Evolutionary conservation across 352 stramenopile genomes (phyloP), one percentile per base, ranked within the genome.

Genomic region (Pythium plurisporium): DNA sequence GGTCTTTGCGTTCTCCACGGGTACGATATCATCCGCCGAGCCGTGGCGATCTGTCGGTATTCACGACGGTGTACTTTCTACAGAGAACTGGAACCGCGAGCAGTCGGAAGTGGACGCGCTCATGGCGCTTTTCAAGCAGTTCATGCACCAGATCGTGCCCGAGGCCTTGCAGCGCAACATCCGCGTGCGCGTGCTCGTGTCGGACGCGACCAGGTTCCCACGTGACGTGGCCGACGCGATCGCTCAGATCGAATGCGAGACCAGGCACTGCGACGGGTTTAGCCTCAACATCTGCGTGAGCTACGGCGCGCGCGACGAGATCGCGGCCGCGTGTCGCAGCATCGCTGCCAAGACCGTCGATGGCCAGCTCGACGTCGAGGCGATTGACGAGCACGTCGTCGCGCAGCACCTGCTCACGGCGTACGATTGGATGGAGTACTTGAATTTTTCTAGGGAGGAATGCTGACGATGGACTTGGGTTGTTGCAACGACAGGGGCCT

Each of bases 221-320:
- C n/a, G 44, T 0, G 76, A 91, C 62, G 84, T 94, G 38, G 67
- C 75, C 12, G 56, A 78, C 5, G 80, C 77, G 3, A 92, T 92
- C 40, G 63, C 84, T 4, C 40, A 83, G 34, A 96, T 98, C 49
- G 87, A 98, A 56, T 53, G 72, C 30, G 83, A 96, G 62, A 98
- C 96, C 3, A 59, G 63, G 19, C 69, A 93, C 60, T 98, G 90
- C 69, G 66, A 66, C 38, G 79, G 71, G 34, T 93, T 94, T 42
- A 72, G 65, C 26, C 78, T 94, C 42, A 94, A 93, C 62, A 87
- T 94, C 51, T 94, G 85, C 53, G 85, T 90, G 55, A 91, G 91
- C 65, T 99, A 99, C 67, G 96, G 96, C 14, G 86, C 86, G 27
- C 86, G 96, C n/a, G 81, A 95, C 37, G 96, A 99, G 70, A 98